Evolutionary conservation across 306 rosid genomes (phyloP).

Genomic region (Medicago arabica): DNA sequence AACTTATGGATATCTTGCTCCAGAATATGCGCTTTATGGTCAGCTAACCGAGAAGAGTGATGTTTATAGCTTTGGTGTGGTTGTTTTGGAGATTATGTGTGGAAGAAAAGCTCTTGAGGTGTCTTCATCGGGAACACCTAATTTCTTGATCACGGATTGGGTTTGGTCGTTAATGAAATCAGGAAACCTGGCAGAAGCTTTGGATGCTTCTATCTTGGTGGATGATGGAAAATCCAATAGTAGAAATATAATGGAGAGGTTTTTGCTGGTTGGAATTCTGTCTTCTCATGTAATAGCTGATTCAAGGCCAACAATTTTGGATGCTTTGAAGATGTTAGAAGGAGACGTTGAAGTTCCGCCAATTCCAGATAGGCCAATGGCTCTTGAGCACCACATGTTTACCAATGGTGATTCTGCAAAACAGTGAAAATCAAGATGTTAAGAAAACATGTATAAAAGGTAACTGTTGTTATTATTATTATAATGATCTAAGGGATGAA

Average conservation of each 20-base stretch:
- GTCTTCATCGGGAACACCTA: slow-evolving; percentile 65
- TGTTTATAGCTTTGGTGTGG: slow-evolving; percentile 96
- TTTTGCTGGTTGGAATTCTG: slow-evolving; percentile 77
- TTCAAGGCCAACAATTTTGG: slow-evolving; percentile 79
- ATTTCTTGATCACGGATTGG: slow-evolving; percentile 88
- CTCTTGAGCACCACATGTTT: slow-evolving; percentile 60
- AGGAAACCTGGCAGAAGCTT: slow-evolving; percentile 62
- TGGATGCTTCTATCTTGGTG: slow-evolving; percentile 57
- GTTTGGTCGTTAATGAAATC: slow-evolving; percentile 85
- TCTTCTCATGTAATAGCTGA: slow-evolving; percentile 80
- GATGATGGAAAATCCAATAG: slow-evolving; percentile 62
- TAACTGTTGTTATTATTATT: too few species aligned
- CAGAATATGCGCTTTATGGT: slow-evolving; percentile 92
- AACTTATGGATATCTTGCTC: slow-evolving; percentile 91
- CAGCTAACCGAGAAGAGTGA: slow-evolving; percentile 92
- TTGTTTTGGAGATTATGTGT: slow-evolving; percentile 88
- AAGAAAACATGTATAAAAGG: too few species aligned
- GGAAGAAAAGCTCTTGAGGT: slow-evolving; percentile 90
- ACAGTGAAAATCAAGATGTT: background rate
- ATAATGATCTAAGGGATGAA: too few species aligned
- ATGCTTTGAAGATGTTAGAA: slow-evolving; percentile 93
- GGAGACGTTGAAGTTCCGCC: slow-evolving; percentile 89
- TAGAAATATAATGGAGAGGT: slow-evolving; percentile 79
- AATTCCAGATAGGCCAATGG: slow-evolving; percentile 82
- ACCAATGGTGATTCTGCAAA: slow-evolving; percentile 3